Base-by-base conservation (phyloP, 192 early-diverging fungal genomes). In the Rhizophagus sp. region DNA sequence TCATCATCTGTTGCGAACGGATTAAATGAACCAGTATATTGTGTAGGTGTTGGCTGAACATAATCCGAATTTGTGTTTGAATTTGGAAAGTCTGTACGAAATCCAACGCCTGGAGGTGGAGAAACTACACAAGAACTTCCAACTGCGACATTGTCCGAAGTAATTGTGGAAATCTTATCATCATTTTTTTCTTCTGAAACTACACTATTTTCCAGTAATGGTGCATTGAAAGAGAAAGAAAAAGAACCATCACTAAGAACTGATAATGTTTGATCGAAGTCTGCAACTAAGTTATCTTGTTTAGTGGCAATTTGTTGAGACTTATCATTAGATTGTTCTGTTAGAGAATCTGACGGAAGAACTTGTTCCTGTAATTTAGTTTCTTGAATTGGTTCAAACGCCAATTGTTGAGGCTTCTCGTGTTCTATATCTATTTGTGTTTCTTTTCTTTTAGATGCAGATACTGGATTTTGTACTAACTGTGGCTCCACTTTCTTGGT, bases 21-120 rank as follows among this genome's bases (percentile, higher is more conserved):
- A 57, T 87, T 87, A 75, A 87, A 87, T 41, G 84, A 82, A 8
- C 86, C 86, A 62, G 83, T 83, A 63, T 87, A 87, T 13, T 83
- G 82, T 13, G 83, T 80, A 8, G 81, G 62, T n/a, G 84, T 64
- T 44, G 81, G 34, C 39, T 79, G 79, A 17, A 81, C 47, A 39
- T 78, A 73, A 33, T 73, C 78, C 15, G 84, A 64, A 80, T 82
- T 78, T 15, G 74, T 78, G 49, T 15, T 78, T 41, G 81, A 70
- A 33, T 52, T 68, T n/a, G 49, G 22, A 44, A 36, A 13, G 30
- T 79, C 78, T 47, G 66, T 52, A 57, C 50, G 19, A 22, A 79
- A 79, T 19, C 78, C 78, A 79, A 73, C 75, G 7, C 69, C 75
- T 62, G 64, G 76, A 19, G 61, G 81, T 12, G 65, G 76, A 36